Evolutionary conservation across 2,329 filamentous ascomycete species (phyloP).

Genomic region (Tolypocladium paradoxum): DNA sequence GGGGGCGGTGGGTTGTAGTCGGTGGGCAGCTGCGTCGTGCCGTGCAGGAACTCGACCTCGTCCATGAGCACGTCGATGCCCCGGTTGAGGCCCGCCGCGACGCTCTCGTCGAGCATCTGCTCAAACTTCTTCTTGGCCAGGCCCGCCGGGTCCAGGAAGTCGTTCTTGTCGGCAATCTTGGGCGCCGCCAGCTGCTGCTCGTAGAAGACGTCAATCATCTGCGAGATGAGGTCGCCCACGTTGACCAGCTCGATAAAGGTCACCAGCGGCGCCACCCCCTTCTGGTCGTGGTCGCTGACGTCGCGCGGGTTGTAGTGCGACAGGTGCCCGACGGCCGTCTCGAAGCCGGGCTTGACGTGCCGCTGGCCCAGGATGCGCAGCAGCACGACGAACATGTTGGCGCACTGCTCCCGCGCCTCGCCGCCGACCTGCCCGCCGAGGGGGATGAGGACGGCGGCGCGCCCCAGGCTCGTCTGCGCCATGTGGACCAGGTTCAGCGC

Average conservation of each 20-base stretch:
- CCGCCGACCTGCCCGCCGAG: conserved; percentile 71
- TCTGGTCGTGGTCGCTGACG: conserved; percentile 58
- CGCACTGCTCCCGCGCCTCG: conserved; percentile 80
- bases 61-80: conserved; percentile 98
- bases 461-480: conserved; percentile 79
- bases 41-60: conserved; percentile 91
- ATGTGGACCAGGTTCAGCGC: conserved; percentile 80
- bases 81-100: conserved; percentile 91
- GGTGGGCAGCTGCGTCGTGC: conserved; percentile 71
- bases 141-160: conserved; percentile 84
- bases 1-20: conserved; percentile 71
- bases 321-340: conserved; percentile 83
- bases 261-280: conserved; percentile 79
- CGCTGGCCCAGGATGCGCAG: conserved; percentile 74
- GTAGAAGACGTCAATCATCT: conserved; percentile 99
- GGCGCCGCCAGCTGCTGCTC: conserved; percentile 81
- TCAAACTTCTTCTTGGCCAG: conserved; percentile 98
- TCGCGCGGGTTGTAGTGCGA: conserved; percentile 85
- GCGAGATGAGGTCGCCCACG: conserved; percentile 91
- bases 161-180: conserved; percentile 80
- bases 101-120: conserved; percentile 94
- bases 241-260: conserved; percentile 97
- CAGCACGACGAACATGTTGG: conserved; percentile 75
- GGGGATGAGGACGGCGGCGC: conserved; percentile 70
- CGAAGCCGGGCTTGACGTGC: conserved; percentile 88